Conservation (phyloP, 2,329 filamentous ascomycete species). For the Alternaria consortialis region DNA sequence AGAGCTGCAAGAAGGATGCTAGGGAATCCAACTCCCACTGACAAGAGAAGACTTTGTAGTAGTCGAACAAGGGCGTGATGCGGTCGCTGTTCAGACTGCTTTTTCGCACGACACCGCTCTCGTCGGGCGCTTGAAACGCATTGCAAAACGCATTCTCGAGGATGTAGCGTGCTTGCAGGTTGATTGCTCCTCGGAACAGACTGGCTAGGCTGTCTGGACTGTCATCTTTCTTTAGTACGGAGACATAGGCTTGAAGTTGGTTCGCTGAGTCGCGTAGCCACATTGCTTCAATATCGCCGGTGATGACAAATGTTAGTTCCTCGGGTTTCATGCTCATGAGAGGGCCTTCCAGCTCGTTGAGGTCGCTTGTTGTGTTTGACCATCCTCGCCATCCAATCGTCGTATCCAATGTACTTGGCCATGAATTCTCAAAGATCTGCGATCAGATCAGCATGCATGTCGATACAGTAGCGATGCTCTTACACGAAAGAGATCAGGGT, state of each 20-base stretch:
- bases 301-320: conserved; percentile 69
- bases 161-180: conserved; percentile 74
- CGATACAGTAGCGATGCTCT: background rate
- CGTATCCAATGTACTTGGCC: conserved; percentile 79
- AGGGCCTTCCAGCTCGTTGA: conserved; percentile 2
- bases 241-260: conserved; percentile 74
- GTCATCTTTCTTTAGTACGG: conserved; percentile 62
- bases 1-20: conserved; percentile 60
- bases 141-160: conserved; percentile 65
- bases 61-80: conserved; percentile 56
- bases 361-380: conserved; percentile 55
- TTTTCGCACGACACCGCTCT: conserved; percentile 54
- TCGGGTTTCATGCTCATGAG: conserved; percentile 16
- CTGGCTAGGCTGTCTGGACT: conserved; percentile 64
- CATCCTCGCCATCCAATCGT: conserved; percentile 73
- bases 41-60: conserved; percentile 59
- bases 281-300: conserved; percentile 66
- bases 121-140: conserved; percentile 61
- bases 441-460: background rate
- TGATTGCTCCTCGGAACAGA: conserved; percentile 75
- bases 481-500: conserved; percentile 68
- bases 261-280: conserved; percentile 67
- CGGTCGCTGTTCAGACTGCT: conserved; percentile 51
- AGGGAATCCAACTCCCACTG: conserved; percentile 63
- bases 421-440: conserved; percentile 72